Percentiles rank a stretch among this genome's conserved stretches.
Evolutionary conservation across 2,329 filamentous ascomycete species (phyloP).

Genomic region (Graphiopsis chlorocephala): DNA sequence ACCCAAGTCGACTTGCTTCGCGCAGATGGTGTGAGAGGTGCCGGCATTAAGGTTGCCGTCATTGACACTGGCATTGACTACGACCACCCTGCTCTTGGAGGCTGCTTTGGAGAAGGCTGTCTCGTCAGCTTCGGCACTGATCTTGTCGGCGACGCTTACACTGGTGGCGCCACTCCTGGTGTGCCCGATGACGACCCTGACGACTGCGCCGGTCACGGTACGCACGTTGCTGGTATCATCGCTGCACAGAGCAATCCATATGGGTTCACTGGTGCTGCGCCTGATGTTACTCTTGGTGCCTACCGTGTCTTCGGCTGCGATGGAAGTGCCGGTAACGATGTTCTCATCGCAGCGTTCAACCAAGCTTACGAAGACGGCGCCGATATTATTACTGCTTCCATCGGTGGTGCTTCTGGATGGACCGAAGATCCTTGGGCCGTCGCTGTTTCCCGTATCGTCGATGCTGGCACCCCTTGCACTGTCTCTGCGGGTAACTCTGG

Average conservation of each 20-base stretch:
- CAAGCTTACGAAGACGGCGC: conserved; percentile 55
- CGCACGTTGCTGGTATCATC: conserved; percentile 61
- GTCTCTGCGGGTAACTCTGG: conserved; percentile 55
- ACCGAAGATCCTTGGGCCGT: conserved; percentile 39
- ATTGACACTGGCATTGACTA: conserved; percentile 56
- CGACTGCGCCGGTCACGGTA: conserved; percentile 58
- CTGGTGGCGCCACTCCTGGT: conserved; percentile 36
- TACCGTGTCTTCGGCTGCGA: conserved; percentile 59
- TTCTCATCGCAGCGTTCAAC: conserved; percentile 59
- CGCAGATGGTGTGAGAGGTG: conserved; percentile 45
- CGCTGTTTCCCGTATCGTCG: conserved; percentile 43
- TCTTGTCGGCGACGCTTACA: conserved; percentile 54
- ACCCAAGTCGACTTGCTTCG: conserved; percentile 40
- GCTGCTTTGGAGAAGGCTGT: conserved; percentile 60
- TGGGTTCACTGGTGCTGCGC: conserved; percentile 58
- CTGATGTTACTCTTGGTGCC: conserved; percentile 54
- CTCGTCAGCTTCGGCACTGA: conserved; percentile 58
- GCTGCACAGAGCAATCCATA: conserved; percentile 55
- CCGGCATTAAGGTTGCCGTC: conserved; percentile 45
- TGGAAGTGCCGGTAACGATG: conserved; percentile 52
- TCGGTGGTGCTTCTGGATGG: conserved; percentile 37
- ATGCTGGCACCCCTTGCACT: conserved; percentile 49
- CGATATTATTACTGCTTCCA: conserved; percentile 39
- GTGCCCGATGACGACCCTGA: conserved; percentile 53
- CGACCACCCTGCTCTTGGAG: conserved; percentile 61